Evolutionary conservation across 2,329 filamentous ascomycete species (phyloP).

Genomic region (Trichoderma atrobrunneum): DNA sequence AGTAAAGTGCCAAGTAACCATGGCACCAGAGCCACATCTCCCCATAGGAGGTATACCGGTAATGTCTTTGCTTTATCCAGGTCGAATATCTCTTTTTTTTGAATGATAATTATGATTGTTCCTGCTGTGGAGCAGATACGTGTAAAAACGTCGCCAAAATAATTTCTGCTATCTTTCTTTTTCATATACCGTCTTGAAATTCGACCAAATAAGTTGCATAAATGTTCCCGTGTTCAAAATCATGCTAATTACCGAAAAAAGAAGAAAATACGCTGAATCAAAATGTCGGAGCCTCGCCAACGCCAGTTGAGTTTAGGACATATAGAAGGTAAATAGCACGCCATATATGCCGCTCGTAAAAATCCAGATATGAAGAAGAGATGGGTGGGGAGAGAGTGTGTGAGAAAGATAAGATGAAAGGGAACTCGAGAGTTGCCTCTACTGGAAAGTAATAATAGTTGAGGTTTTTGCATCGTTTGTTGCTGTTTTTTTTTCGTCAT

Average conservation of each 20-base stretch:
- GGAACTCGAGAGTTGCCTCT: no score
- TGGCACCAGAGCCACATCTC: neutral
- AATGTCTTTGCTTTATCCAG: neutral
- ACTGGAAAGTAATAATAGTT: neutral
- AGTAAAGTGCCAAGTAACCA: neutral
- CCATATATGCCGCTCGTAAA: slow-evolving; percentile 14
- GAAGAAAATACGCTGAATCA: slow-evolving; percentile 6
- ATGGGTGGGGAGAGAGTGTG: neutral
- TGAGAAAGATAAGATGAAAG: neutral
- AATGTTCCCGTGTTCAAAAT: neutral
- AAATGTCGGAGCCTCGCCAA: slow-evolving; percentile 3
- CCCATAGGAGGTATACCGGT: neutral
- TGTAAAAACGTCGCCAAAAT: slow-evolving; percentile 1
- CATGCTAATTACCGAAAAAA: slow-evolving; percentile 2
- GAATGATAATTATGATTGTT: neutral
- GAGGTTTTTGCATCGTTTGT: neutral
- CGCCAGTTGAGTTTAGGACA: slow-evolving; percentile 7
- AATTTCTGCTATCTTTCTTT: slow-evolving; percentile 12
- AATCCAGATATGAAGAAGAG: slow-evolving; percentile 1
- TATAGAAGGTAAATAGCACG: slow-evolving; percentile 2
- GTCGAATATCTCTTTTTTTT: neutral
- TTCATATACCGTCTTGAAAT: slow-evolving; percentile 10
- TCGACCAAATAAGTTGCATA: neutral
- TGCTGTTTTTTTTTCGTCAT: neutral
- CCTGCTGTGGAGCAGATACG: neutral